Evolutionary conservation across 768 basidiomycete genomes (phyloP).

Genomic region (Tylopilus felleus): DNA sequence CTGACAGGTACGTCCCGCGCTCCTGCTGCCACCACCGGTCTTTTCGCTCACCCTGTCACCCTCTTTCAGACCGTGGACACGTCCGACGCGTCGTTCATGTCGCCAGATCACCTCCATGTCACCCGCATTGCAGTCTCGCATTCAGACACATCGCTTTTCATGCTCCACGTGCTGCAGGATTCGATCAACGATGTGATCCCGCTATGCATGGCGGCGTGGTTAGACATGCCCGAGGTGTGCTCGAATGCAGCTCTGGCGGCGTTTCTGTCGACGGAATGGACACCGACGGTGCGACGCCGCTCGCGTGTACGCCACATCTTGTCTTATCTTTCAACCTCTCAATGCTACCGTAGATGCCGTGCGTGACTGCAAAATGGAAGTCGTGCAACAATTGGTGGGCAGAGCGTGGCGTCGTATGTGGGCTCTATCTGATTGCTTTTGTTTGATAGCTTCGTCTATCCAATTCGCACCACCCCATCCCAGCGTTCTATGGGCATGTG

Average conservation of each 20-base stretch:
- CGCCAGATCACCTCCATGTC: slow-evolving; percentile 50
- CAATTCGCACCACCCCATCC: slow-evolving; percentile 66
- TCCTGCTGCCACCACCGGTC: too few species aligned
- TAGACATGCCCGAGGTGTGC: slow-evolving; percentile 60
- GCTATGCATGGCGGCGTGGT: slow-evolving; percentile 76
- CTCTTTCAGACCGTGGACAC: slow-evolving; percentile 56
- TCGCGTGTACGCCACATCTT: slow-evolving; percentile 65
- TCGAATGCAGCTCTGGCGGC: slow-evolving; percentile 57
- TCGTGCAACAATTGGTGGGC: slow-evolving; percentile 65
- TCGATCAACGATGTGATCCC: slow-evolving; percentile 73
- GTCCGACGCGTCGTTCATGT: slow-evolving; percentile 67
- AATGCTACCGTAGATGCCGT: slow-evolving; percentile 57
- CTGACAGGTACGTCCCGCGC: slow-evolving; percentile 57
- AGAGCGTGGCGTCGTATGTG: slow-evolving; percentile 1
- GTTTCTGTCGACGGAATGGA: slow-evolving; percentile 76
- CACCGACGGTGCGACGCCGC: slow-evolving; percentile 68
- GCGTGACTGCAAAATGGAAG: slow-evolving; percentile 65
- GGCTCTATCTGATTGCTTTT: slow-evolving; percentile 6
- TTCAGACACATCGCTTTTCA: slow-evolving; percentile 59
- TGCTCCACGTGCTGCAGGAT: slow-evolving; percentile 69
- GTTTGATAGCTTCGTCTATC: slow-evolving; percentile 53
- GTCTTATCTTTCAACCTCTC: slow-evolving; percentile 3
- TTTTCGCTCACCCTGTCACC: too few species aligned
- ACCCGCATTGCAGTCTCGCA: slow-evolving; percentile 55
- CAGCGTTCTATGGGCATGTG: slow-evolving; percentile 66